Evolutionary conservation across 2,329 filamentous ascomycete genomes (phyloP), one percentile per base, ranked within the genome.

Genomic region (Colletotrichum nymphaeae): DNA sequence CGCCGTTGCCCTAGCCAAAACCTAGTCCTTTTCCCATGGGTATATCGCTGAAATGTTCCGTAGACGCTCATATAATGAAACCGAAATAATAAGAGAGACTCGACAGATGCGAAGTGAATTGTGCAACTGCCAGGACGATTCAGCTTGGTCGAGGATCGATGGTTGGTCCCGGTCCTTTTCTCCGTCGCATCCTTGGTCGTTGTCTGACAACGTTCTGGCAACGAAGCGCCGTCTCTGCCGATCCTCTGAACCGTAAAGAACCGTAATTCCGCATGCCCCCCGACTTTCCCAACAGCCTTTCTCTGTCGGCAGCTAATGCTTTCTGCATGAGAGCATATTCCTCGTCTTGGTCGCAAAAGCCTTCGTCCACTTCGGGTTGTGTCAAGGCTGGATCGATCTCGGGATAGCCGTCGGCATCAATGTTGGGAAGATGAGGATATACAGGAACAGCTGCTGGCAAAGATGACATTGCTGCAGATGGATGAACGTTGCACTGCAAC

Each of bases 111-210:
- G 7, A 22, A 14, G 4, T 49, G 4, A 32, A 11, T 11, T 53
- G 19, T 28, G 46, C 24, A 42, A n/a, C 19, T 49, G 60, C 19
- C 49, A 46, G 26, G 42, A 16, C 56, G 32, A 32, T 35, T 22
- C 37, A 16, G 46, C 56, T 32, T 14, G 67, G 58, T 9, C 32
- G 62, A 30, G 73, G 62, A 28, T 63, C 53, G 11, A 26, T 16
- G 22, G 32, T 30, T 24, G 67, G 55, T 19, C 63, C 67, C 14
- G 37, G 53, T 16, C 63, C 63, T 32, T 74, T 75, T 7, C 74
- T 53, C 37, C 65, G 67, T 28, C 74, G 72, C 74, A 75, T 75
- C 35, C 74, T 65, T 28, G 74, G 72, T 22, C 63, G 67, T 19
- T 70, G 67, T 37, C 55, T 71, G 22, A 75, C 71, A 37, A 75